Percentiles rank a stretch among this genome's conserved stretches.
Conservation (phyloP, 2,329 filamentous ascomycete genomes). For the Colletotrichum tamarilloi region DNA sequence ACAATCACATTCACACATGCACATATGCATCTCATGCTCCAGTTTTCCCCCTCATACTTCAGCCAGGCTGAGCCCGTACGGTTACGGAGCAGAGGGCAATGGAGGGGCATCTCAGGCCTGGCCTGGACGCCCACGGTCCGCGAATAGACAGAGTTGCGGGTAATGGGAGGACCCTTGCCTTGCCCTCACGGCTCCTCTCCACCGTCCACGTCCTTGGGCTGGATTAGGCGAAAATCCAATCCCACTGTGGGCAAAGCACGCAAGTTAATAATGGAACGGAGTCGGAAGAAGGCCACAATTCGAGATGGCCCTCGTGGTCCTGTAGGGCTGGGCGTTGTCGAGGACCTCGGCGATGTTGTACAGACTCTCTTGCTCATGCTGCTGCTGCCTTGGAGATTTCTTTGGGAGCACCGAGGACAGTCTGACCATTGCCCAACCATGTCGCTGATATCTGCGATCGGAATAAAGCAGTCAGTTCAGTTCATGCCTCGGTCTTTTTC, state of each 20-base stretch:
- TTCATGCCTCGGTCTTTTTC: neutral
- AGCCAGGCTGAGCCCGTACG: neutral
- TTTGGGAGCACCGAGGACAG: neutral
- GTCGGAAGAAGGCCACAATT: neutral
- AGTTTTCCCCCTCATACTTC: neutral
- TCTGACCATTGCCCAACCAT: neutral
- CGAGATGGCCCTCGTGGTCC: too few species aligned
- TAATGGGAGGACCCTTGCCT: neutral
- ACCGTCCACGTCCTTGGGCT: neutral
- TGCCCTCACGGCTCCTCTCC: neutral
- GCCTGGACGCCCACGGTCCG: neutral
- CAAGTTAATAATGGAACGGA: too few species aligned
- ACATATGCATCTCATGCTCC: neutral
- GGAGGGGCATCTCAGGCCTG: neutral
- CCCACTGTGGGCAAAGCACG: neutral
- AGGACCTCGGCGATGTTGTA: too few species aligned
- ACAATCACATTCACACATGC: too few species aligned
- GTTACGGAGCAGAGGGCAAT: neutral
- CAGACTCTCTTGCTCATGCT: neutral
- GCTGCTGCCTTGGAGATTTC: neutral
- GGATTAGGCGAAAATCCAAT: slow-evolving; percentile 19
- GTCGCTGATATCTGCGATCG: slow-evolving; percentile 14
- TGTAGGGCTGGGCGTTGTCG: too few species aligned
- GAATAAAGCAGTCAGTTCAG: neutral
- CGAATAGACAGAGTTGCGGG: neutral